These are phyloP conservation scores for Lachnellula suecica DNA, from an alignment of 2,329 filamentous ascomycete genomes.

Conservation along the genomic window DNA sequence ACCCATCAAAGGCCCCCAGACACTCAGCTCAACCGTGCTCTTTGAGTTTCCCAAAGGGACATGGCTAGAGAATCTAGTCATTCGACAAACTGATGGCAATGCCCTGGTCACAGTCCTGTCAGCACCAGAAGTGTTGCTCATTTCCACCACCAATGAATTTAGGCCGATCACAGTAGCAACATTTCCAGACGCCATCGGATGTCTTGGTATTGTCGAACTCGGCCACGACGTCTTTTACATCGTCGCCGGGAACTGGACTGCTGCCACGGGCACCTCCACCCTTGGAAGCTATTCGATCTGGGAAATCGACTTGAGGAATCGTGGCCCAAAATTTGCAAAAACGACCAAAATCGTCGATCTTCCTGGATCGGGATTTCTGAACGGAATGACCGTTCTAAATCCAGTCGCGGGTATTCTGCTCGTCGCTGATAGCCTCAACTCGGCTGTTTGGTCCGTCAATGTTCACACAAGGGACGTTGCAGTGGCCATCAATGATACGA, in stretches of 20 bases:
- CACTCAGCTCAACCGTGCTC: background rate
- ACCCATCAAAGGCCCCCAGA: background rate
- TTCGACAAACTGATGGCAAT: conserved; percentile 51
- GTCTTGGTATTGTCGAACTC: conserved; percentile 35
- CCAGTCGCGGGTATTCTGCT: background rate
- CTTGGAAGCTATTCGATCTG: conserved; percentile 13
- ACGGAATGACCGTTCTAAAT: conserved; percentile 19
- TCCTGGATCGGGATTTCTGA: conserved; percentile 20
- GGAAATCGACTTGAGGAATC: conserved; percentile 3
- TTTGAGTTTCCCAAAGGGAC: background rate
- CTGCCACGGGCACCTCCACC: background rate
- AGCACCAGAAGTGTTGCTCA: background rate
- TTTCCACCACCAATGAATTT: background rate
- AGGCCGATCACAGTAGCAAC: background rate
- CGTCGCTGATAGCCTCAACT: background rate
- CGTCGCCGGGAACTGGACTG: conserved; percentile 4
- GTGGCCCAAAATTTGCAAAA: background rate
- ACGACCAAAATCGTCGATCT: conserved; percentile 21
- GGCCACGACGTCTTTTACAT: conserved; percentile 29
- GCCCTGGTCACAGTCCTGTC: conserved; percentile 30
- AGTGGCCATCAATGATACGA: too few relatives aligned
- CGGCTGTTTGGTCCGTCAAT: background rate
- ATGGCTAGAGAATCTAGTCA: conserved; percentile 1
- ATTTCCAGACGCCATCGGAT: conserved; percentile 14
- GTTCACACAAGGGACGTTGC: too few relatives aligned